These are phyloP conservation scores for Edaphochlamys debaryana DNA, from an alignment of 139 green algal species.

Conservation along the genomic window DNA sequence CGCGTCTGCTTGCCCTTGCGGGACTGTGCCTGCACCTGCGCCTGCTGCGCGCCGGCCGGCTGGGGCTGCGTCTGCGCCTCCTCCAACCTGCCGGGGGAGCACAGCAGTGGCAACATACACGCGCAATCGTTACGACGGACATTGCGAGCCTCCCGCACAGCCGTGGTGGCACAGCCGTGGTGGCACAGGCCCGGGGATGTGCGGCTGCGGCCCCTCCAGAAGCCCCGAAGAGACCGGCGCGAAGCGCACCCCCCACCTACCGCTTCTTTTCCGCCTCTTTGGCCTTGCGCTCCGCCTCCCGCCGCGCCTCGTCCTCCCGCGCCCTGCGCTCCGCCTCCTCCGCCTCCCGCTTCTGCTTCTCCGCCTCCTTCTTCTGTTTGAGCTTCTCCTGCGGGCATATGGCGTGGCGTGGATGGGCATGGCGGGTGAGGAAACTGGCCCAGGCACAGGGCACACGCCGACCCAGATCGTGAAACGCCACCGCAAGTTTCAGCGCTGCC, in stretches of 20 bases:
- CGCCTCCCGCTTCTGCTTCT: conserved; percentile 71
- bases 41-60: conserved; percentile 1
- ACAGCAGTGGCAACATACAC: no score
- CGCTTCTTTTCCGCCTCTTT: conserved; percentile 47
- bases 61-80: conserved; percentile 13
- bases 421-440: not conserved
- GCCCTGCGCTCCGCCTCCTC: conserved; percentile 57
- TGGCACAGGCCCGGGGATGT: no score
- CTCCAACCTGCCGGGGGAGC: no score
- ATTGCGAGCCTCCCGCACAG: no score
- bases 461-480: no score
- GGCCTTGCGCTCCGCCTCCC: conserved; percentile 60
- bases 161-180: no score
- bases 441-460: not conserved
- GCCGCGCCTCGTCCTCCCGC: conserved; percentile 57
- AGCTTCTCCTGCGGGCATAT: conserved; percentile 71
- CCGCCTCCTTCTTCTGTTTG: conserved; percentile 81
- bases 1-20: conserved; percentile 7
- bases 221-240: no score
- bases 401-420: no score
- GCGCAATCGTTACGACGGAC: no score
- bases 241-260: no score
- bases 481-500: no score
- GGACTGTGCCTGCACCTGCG: not conserved
- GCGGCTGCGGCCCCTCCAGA: no score